Conservation (phyloP, 371 early-diverging fungal species). For the Haplosporangium sp. region DNA sequence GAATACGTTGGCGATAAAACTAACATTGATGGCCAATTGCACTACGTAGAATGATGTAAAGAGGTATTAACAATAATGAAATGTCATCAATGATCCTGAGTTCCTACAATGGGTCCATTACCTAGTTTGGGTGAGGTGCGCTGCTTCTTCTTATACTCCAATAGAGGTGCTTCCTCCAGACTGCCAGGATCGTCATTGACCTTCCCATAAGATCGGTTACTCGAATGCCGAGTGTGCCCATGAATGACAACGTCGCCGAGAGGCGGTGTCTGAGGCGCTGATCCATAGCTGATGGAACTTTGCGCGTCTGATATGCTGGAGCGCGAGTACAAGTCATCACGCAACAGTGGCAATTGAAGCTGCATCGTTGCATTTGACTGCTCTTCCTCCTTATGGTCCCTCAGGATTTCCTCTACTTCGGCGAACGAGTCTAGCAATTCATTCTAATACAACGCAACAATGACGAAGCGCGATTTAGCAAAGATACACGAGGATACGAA, state of each 20-base stretch:
- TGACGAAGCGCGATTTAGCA: too few relatives aligned
- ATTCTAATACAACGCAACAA: slow-evolving; percentile 14
- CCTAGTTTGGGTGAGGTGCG: slow-evolving; percentile 36
- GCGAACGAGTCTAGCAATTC: slow-evolving; percentile 37
- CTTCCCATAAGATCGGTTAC: neutral
- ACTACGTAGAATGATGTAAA: slow-evolving; percentile 6
- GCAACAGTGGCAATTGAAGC: slow-evolving; percentile 4
- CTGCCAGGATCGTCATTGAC: neutral
- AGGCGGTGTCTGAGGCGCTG: slow-evolving; percentile 2
- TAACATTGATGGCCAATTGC: slow-evolving; percentile 43
- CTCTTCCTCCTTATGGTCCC: slow-evolving; percentile 40
- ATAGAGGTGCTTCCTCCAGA: slow-evolving; percentile 22
- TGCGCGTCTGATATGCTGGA: neutral
- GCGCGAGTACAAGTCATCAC: neutral
- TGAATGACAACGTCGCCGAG: neutral
- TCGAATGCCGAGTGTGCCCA: neutral
- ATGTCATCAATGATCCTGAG: neutral
- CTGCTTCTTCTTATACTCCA: slow-evolving; percentile 18
- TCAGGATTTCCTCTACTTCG: slow-evolving; percentile 45
- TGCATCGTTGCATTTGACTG: neutral
- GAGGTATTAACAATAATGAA: neutral
- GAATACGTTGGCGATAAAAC: slow-evolving; percentile 39
- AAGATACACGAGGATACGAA: neutral
- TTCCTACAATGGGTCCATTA: neutral
- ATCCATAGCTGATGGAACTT: slow-evolving; percentile 18